These are phyloP conservation scores for Calamus simplicifolius DNA, from an alignment of 176 grass and related monocot species.

Conservation along the genomic window DNA sequence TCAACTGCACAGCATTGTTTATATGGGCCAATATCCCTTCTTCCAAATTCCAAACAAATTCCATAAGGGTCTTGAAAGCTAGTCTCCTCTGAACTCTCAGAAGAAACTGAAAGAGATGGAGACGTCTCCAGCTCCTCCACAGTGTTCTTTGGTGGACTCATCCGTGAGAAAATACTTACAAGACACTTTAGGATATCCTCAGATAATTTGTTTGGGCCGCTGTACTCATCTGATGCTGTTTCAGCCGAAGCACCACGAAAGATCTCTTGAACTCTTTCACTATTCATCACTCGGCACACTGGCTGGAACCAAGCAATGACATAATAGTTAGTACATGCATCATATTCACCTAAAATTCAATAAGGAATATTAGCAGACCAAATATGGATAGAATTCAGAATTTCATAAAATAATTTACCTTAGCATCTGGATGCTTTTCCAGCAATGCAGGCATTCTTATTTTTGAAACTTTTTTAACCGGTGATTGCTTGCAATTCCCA, in stretches of 20 bases:
- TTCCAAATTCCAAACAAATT: slow-evolving; percentile 48
- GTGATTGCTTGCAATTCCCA: slow-evolving; percentile 39
- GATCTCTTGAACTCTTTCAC: slow-evolving; percentile 26
- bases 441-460: slow-evolving; percentile 7
- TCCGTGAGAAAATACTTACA: slow-evolving; percentile 61
- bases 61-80: slow-evolving; percentile 71
- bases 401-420: slow-evolving; percentile 20
- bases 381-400: neutral
- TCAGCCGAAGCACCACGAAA: slow-evolving; percentile 20
- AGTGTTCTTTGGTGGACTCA: slow-evolving; percentile 18
- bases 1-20: slow-evolving; percentile 47
- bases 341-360: no score
- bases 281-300: slow-evolving; percentile 17
- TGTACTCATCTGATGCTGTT: slow-evolving; percentile 22
- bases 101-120: slow-evolving; percentile 57
- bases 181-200: slow-evolving; percentile 83
- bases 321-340: neutral
- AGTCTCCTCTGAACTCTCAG: slow-evolving; percentile 37
- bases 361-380: no score
- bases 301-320: slow-evolving; percentile 24
- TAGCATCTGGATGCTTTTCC: slow-evolving; percentile 36
- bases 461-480: slow-evolving; percentile 38
- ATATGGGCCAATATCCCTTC: slow-evolving; percentile 71
- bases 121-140: slow-evolving; percentile 47
- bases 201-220: slow-evolving; percentile 65